These are phyloP conservation scores for Melastoma malabathricum DNA, from an alignment of 345 rosid genomes.

Conservation along the genomic window DNA sequence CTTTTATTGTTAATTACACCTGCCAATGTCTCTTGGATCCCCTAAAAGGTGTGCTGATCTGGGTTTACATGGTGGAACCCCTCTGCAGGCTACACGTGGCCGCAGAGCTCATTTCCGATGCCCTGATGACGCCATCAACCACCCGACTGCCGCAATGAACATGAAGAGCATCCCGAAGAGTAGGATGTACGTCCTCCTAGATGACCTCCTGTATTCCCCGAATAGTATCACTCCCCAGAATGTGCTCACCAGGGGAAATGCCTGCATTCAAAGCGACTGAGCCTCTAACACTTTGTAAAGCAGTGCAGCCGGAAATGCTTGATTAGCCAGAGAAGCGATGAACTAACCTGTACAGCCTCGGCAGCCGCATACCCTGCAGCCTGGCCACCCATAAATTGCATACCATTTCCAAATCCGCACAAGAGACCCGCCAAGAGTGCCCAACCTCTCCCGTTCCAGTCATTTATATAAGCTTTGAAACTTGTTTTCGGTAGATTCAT, in stretches of 20 bases:
- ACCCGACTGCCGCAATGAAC: slow-evolving; percentile 62
- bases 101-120: slow-evolving; percentile 57
- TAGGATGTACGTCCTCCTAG: slow-evolving; percentile 45
- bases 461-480: slow-evolving; percentile 46
- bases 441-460: slow-evolving; percentile 79
- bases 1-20: too few species aligned
- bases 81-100: too few species aligned
- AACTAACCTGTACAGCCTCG: slow-evolving; percentile 60
- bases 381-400: slow-evolving; percentile 84
- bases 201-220: slow-evolving; percentile 76
- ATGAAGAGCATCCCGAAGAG: slow-evolving; percentile 53
- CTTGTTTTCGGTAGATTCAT: slow-evolving; percentile 49
- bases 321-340: not conserved
- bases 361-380: slow-evolving; percentile 93
- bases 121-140: slow-evolving; percentile 77
- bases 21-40: too few species aligned
- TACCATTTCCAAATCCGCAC: slow-evolving; percentile 77
- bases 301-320: not conserved
- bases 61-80: too few species aligned
- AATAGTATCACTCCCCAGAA: slow-evolving; percentile 75
- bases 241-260: slow-evolving; percentile 84
- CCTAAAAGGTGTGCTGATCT: too few species aligned
- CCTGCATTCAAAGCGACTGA: slow-evolving; percentile 34
- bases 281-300: not conserved
- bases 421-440: slow-evolving; percentile 66